These are phyloP conservation scores for Ajuga reptans DNA, from an alignment of 305 asterid species.

Conservation along the genomic window DNA sequence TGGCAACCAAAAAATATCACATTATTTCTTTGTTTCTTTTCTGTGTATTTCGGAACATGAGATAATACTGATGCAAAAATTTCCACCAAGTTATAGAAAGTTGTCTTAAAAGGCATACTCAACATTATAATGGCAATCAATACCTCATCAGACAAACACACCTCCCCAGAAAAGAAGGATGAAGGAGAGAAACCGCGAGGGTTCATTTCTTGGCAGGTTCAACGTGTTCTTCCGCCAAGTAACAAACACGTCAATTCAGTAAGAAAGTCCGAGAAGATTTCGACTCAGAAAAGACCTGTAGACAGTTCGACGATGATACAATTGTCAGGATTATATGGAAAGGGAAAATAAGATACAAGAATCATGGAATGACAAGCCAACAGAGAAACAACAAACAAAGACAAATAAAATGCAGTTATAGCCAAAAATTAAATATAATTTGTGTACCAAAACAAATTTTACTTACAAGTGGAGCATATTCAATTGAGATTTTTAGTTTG, in stretches of 20 bases:
- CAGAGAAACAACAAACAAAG: constrained; percentile 2
- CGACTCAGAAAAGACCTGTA: constrained; percentile 29
- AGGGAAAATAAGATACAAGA: background rate
- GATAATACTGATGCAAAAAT: background rate
- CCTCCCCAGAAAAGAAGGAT: constrained; percentile 54
- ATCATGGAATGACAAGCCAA: constrained; percentile 7
- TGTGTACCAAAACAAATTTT: background rate
- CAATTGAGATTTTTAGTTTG: constrained; percentile 24
- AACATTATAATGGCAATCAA: constrained; percentile 7
- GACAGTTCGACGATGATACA: constrained; percentile 19
- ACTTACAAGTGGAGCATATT: constrained; percentile 20
- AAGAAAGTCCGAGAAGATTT: constrained; percentile 28
- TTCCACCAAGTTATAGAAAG: background rate
- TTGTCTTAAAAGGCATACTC: background rate
- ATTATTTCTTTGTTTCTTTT: background rate
- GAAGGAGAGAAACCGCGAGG: constrained; percentile 52
- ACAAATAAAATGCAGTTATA: background rate
- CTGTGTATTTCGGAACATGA: background rate
- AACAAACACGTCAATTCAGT: constrained; percentile 27
- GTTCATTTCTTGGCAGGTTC: constrained; percentile 29
- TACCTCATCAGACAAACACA: constrained; percentile 51
- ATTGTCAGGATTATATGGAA: background rate
- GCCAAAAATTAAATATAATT: constrained; percentile 4
- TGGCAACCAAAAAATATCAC: constrained; percentile 15
- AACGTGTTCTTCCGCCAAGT: constrained; percentile 22